Base-by-base conservation (phyloP, 768 basidiomycete species). In the Tremella mesenterica region DNA sequence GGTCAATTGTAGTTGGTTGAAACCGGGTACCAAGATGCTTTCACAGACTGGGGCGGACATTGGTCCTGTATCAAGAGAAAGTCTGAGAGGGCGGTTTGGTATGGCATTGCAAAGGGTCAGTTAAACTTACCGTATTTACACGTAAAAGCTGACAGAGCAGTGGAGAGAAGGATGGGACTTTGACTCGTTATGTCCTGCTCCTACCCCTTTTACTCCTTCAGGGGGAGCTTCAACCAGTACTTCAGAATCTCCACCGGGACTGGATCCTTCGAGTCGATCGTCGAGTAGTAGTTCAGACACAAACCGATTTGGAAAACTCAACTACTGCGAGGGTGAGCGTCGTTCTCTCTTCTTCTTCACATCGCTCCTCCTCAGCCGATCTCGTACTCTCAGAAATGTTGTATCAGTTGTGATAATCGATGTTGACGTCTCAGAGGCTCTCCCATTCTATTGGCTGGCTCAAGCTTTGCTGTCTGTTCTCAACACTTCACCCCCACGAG, bases 161-260 rank as follows among this genome's bases (percentile, higher is more conserved):
- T 76, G 75, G 75, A 57, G 74, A 30, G 59, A 70, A 66, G 74
- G 74, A 6, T 75, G 74, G 74, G 74, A 75, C 56, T 73, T 74
- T 53, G 75, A 76, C 53, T 48, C 61, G 13, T 46, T 69, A 1
- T 75, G 74, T 56, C 52, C 53, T 8, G 54, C 54, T 2, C 57
- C 67, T 4, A 48, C 41, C 9, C 20, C 48, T 14, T 44, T 27
- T 34, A 39, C 53, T 23, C 26, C 25, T 6, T 10, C 46, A 5
- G 10, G 45, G 25, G 12, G 46, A 20, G 13, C 20, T 51, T 38
- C 53, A 18, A 28, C 1, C 14, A 33, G 21, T 7, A 12, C 54
- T 10, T 23, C 44, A 10, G 49, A 30, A 39, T 14, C 43, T 30
- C 36, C 48, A 18, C 50, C 6, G 39, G 21, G 12, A 21, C 28